Evolutionary conservation across 2,329 filamentous ascomycete genomes (phyloP).

Genomic region (Cladophialophora chaetospira): DNA sequence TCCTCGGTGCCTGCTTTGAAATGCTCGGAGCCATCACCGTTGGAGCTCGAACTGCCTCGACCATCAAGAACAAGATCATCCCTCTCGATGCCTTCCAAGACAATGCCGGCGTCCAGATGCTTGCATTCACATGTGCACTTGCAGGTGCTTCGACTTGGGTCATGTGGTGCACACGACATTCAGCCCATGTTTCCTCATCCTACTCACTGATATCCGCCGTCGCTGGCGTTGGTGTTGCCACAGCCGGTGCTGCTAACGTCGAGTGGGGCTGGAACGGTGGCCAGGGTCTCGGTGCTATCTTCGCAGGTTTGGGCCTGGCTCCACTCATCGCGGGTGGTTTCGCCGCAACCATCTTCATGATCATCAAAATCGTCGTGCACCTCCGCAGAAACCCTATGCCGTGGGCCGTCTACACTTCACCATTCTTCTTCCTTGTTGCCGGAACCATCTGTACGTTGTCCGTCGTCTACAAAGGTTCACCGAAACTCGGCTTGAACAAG

Average conservation of each 20-base stretch:
- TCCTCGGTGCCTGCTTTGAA: conserved; percentile 68
- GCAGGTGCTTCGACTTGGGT: conserved; percentile 71
- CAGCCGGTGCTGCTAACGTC: conserved; percentile 62
- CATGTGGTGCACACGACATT: conserved; percentile 77
- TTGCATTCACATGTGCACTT: conserved; percentile 66
- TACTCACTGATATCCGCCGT: conserved; percentile 71
- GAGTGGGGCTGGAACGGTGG: conserved; percentile 71
- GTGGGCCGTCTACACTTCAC: conserved; percentile 73
- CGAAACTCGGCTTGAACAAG: conserved; percentile 64
- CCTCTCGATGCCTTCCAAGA: conserved; percentile 59
- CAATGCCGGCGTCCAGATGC: conserved; percentile 67
- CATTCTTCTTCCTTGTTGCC: conserved; percentile 76
- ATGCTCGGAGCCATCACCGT: conserved; percentile 67
- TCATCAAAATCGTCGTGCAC: conserved; percentile 72
- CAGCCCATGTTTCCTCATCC: conserved; percentile 71
- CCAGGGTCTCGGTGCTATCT: conserved; percentile 71
- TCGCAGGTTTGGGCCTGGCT: conserved; percentile 71
- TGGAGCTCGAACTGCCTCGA: conserved; percentile 70
- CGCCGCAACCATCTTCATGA: conserved; percentile 68
- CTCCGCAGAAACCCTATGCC: conserved; percentile 69
- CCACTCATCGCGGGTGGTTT: conserved; percentile 68
- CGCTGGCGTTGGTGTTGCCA: conserved; percentile 69
- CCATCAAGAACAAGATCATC: conserved; percentile 79
- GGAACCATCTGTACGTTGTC: conserved; percentile 71
- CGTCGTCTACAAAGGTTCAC: conserved; percentile 79